These are phyloP conservation scores for Pilatotrama ljubarskyi DNA, from an alignment of 768 basidiomycete species.

Conservation along the genomic window DNA sequence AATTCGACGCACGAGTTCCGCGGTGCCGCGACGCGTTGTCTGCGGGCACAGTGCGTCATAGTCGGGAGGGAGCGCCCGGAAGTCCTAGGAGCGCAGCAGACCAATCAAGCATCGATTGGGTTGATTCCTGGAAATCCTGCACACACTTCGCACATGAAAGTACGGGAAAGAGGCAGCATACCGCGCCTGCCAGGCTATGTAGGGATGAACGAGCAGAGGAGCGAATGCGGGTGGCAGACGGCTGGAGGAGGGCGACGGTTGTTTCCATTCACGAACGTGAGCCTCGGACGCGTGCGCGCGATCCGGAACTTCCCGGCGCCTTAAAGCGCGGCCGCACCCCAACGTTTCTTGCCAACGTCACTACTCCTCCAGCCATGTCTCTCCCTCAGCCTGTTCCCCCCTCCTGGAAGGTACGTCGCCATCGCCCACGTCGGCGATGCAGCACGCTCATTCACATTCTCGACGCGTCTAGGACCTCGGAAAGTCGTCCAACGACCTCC, in stretches of 20 bases:
- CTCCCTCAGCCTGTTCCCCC: conserved; percentile 95
- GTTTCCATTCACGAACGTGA: conserved; percentile 16
- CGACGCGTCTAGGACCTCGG: conserved; percentile 71
- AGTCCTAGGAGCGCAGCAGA: background rate
- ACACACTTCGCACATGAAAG: no score
- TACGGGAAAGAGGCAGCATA: no score
- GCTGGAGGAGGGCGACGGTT: background rate
- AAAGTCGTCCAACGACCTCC: conserved; percentile 95
- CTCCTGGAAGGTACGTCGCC: conserved; percentile 81
- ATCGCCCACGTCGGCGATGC: background rate
- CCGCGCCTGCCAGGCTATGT: background rate
- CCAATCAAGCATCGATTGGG: background rate
- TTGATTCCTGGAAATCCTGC: no score
- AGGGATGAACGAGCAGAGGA: background rate
- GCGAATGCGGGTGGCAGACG: no score
- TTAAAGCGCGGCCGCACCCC: conserved; percentile 28
- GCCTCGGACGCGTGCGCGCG: conserved; percentile 11
- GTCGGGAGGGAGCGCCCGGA: background rate
- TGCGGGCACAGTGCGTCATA: background rate
- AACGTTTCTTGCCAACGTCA: conserved; percentile 30
- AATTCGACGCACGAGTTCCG: background rate
- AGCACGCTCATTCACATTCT: background rate
- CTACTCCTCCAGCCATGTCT: conserved; percentile 60
- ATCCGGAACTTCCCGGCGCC: conserved; percentile 28
- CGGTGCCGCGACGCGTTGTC: background rate